phyloP scores from a whole-genome alignment of 306 rosid species.

The Trifolium dubium region DNA sequence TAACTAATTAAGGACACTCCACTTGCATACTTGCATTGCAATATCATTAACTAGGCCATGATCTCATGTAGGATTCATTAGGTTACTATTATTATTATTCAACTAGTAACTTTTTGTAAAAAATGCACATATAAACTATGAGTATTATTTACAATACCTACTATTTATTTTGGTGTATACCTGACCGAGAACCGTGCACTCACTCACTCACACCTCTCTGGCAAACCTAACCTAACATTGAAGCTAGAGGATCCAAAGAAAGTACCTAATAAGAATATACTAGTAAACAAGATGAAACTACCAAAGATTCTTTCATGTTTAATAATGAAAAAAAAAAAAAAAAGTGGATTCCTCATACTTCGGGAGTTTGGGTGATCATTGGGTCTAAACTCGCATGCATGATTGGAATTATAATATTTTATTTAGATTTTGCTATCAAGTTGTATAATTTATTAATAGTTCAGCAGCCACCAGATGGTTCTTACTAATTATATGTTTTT shows the following conservation, averaged over 20 bases:
- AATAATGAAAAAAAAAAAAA: slow-evolving; percentile 5
- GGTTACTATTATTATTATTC: slow-evolving; percentile 24
- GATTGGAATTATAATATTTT: slow-evolving; percentile 28
- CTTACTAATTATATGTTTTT: slow-evolving; percentile 21
- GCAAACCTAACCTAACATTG: slow-evolving; percentile 41
- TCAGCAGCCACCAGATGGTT: slow-evolving; percentile 21
- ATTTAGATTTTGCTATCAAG: slow-evolving; percentile 21
- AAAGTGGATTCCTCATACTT: slow-evolving; percentile 40
- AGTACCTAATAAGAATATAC: slow-evolving; percentile 35
- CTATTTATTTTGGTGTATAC: slow-evolving; percentile 26
- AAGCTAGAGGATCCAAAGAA: slow-evolving; percentile 30
- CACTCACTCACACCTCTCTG: slow-evolving; percentile 28
- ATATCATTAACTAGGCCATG: slow-evolving; percentile 19
- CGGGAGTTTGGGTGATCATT: slow-evolving; percentile 51
- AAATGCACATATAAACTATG: slow-evolving; percentile 35
- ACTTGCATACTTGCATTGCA: slow-evolving; percentile 41
- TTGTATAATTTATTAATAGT: slow-evolving; percentile 10
- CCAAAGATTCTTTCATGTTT: slow-evolving; percentile 38
- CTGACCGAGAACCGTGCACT: slow-evolving; percentile 35
- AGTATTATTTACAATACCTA: slow-evolving; percentile 18
- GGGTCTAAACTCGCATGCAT: slow-evolving; percentile 42
- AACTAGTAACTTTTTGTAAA: slow-evolving; percentile 15
- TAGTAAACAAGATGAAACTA: slow-evolving; percentile 22
- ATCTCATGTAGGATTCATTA: slow-evolving; percentile 43
- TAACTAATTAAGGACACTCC: slow-evolving; percentile 31